A percentile compares a stretch with the other conserved stretches of the same genome.
Evolutionary conservation across 2,329 filamentous ascomycete genomes (phyloP).

Genomic region (Septoria linicola): DNA sequence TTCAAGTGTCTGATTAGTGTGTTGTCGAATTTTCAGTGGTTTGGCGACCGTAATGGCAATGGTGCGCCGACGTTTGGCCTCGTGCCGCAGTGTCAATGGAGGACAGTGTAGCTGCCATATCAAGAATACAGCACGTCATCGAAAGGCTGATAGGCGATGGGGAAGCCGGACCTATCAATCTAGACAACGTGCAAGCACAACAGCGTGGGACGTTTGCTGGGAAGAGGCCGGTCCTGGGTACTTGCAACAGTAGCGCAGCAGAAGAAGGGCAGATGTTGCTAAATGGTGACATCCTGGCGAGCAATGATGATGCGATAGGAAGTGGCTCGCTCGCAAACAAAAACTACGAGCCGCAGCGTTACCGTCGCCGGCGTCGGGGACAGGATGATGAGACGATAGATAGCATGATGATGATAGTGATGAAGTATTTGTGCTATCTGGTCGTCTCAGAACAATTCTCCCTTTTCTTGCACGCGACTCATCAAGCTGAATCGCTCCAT

Average conservation of each 20-base stretch:
- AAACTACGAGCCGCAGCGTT: neutral
- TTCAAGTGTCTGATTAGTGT: neutral
- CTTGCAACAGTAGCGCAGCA: no score
- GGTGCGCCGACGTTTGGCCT: neutral
- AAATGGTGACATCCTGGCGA: no score
- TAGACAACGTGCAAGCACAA: no score
- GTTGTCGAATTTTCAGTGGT: neutral
- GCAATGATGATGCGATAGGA: neutral
- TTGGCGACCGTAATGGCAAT: neutral
- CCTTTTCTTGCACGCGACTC: neutral
- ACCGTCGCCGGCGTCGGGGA: neutral
- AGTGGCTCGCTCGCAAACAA: no score
- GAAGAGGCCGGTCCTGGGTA: neutral
- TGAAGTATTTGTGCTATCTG: neutral
- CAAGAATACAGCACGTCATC: no score
- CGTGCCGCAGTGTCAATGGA: neutral
- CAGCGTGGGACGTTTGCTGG: no score
- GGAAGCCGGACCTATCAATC: neutral
- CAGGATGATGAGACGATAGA: neutral
- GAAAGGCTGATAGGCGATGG: neutral
- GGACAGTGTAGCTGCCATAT: neutral
- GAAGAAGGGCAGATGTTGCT: no score
- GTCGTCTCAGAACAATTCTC: neutral
- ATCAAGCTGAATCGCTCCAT: neutral
- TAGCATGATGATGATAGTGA: neutral